Evolutionary conservation across 2,329 filamentous ascomycete species (phyloP).

Genomic region (Trichoderma sp.): DNA sequence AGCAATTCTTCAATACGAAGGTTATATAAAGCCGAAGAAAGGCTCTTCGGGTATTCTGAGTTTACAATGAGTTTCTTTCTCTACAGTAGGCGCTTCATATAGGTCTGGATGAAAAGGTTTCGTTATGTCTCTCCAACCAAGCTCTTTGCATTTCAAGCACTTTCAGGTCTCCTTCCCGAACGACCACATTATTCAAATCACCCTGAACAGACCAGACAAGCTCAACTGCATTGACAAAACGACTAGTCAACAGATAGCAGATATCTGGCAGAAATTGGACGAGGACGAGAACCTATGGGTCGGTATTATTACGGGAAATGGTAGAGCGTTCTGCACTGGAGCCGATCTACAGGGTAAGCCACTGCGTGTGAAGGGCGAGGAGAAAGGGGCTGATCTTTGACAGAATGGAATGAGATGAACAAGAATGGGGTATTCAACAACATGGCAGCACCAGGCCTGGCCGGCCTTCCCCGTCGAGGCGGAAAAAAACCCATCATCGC

Average conservation of each 20-base stretch:
- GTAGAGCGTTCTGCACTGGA: constrained; percentile 67
- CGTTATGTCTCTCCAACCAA: background rate
- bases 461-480: constrained; percentile 54
- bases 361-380: background rate
- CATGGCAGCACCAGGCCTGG: constrained; percentile 45
- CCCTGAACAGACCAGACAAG: constrained; percentile 3
- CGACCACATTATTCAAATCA: constrained; percentile 31
- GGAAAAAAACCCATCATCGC: constrained; percentile 65
- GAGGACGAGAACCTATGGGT: constrained; percentile 38
- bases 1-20: background rate
- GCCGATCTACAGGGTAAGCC: constrained; percentile 58
- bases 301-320: constrained; percentile 63
- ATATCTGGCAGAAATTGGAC: constrained; percentile 9
- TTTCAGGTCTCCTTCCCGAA: constrained; percentile 32
- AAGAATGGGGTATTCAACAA: constrained; percentile 9
- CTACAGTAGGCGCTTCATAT: no score
- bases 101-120: background rate
- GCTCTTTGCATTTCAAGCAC: background rate
- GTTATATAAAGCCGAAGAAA: background rate
- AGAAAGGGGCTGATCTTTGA: constrained; percentile 52
- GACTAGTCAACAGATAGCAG: constrained; percentile 6
- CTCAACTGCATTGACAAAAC: constrained; percentile 7
- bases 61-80: no score
- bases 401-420: constrained; percentile 32
- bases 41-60: background rate